Evolutionary conservation across 345 rosid genomes (phyloP).

Genomic region (Citrus maxima): DNA sequence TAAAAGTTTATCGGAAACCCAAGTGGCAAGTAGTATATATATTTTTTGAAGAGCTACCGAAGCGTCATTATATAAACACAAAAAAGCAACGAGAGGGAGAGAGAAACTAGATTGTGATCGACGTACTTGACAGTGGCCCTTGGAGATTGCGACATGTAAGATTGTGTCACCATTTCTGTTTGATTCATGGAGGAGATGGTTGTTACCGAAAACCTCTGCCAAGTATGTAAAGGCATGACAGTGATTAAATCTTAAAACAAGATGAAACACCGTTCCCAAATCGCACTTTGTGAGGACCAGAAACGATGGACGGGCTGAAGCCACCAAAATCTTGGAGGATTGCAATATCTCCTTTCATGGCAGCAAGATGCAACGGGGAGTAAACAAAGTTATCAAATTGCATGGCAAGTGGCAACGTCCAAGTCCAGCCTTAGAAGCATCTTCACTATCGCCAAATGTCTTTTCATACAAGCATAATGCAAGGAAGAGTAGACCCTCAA

Average conservation of each 20-base stretch:
- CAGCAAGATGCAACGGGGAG: constrained; percentile 13
- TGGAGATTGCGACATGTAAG: neutral
- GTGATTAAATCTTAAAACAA: constrained; percentile 3
- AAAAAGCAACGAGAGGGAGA: neutral
- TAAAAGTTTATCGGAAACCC: too few relatives aligned
- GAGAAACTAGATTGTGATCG: neutral
- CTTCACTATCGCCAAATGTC: neutral
- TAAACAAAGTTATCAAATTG: neutral
- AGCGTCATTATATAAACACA: too few relatives aligned
- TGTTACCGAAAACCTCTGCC: neutral
- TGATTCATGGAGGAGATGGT: neutral
- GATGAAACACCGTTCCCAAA: constrained; percentile 11
- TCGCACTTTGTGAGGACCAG: neutral
- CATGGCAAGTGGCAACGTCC: neutral
- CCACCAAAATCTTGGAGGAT: constrained; percentile 6
- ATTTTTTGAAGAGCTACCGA: too few relatives aligned
- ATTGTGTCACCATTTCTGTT: constrained; percentile 9
- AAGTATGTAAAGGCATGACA: neutral
- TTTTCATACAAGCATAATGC: constrained; percentile 8
- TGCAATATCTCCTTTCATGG: neutral
- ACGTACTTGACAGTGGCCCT: constrained; percentile 8
- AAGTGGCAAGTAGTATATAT: too few relatives aligned
- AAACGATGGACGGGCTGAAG: neutral
- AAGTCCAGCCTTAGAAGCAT: neutral
- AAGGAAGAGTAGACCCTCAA: neutral